A percentile compares a stretch with the other conserved stretches of the same genome.
These are phyloP conservation scores for Paraphaeosphaeria minitans DNA, from an alignment of 2,329 filamentous ascomycete species.

Conservation along the genomic window DNA sequence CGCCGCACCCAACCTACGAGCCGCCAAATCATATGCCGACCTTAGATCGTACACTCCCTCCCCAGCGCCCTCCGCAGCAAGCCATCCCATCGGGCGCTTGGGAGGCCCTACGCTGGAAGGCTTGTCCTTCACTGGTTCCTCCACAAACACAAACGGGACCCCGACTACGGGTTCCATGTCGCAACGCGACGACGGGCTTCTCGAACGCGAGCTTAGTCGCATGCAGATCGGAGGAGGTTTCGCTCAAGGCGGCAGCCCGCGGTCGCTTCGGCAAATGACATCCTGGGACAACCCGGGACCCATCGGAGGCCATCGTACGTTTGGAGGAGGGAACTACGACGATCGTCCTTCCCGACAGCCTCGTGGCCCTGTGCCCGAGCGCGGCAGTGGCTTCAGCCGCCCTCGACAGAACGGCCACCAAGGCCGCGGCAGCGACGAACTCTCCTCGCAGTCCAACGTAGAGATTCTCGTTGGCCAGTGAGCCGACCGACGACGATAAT, in stretches of 20 bases:
- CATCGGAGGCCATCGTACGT: constrained; percentile 68
- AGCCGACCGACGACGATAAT: constrained; percentile 17
- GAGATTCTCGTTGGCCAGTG: constrained; percentile 68
- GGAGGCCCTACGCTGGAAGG: constrained; percentile 57
- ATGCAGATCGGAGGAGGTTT: constrained; percentile 62
- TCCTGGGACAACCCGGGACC: constrained; percentile 66
- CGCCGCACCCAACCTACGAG: constrained; percentile 79
- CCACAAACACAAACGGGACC: constrained; percentile 70
- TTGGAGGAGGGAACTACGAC: constrained; percentile 65
- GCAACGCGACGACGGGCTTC: constrained; percentile 61
- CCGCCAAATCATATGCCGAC: constrained; percentile 96
- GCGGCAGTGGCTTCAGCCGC: constrained; percentile 61
- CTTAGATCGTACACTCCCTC: constrained; percentile 94
- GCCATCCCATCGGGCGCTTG: constrained; percentile 74
- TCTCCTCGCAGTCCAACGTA: constrained; percentile 64
- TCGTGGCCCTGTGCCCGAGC: constrained; percentile 65
- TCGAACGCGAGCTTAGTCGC: constrained; percentile 67
- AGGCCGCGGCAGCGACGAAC: constrained; percentile 66
- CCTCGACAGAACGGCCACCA: constrained; percentile 66
- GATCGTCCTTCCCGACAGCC: constrained; percentile 66
- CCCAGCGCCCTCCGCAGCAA: constrained; percentile 85
- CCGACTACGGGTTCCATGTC: constrained; percentile 59
- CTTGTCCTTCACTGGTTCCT: constrained; percentile 60
- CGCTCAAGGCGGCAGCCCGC: constrained; percentile 59
- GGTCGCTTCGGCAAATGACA: constrained; percentile 63